phyloP scores from a whole-genome alignment of 345 rosid genomes.

The Lepidium aucheri region DNA sequence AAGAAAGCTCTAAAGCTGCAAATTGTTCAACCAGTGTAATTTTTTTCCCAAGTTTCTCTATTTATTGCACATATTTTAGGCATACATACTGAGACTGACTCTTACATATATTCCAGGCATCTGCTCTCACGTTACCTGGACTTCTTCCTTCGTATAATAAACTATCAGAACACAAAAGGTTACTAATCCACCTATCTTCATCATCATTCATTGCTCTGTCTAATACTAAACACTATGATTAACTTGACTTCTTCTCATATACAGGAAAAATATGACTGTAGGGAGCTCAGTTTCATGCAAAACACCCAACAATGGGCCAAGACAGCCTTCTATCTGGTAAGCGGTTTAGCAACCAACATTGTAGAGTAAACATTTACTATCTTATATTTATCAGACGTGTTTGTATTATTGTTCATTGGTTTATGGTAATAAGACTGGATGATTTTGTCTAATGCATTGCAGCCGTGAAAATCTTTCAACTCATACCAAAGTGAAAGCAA shows the following conservation, averaged over 20 bases:
- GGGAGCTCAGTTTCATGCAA: slow-evolving; percentile 35
- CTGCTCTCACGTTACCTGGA: slow-evolving; percentile 32
- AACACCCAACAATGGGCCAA: slow-evolving; percentile 24
- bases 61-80: neutral
- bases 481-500: slow-evolving; percentile 35
- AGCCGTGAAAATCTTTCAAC: slow-evolving; percentile 38
- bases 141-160: slow-evolving; percentile 29
- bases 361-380: neutral
- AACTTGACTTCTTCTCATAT: slow-evolving; percentile 10
- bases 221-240: neutral
- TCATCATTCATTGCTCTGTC: neutral
- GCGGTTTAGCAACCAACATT: slow-evolving; percentile 9
- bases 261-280: slow-evolving; percentile 31
- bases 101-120: slow-evolving; percentile 35
- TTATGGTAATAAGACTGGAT: neutral
- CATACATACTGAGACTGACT: slow-evolving; percentile 1
- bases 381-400: neutral
- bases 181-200: neutral
- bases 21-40: slow-evolving; percentile 45
- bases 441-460: slow-evolving; percentile 7
- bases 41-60: neutral
- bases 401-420: neutral
- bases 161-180: slow-evolving; percentile 51
- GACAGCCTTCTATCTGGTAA: slow-evolving; percentile 29
- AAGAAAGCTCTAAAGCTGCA: slow-evolving; percentile 26